Base-by-base conservation (phyloP, 2,329 filamentous ascomycete species). In the Neoscytalidium dimidiatum region DNA sequence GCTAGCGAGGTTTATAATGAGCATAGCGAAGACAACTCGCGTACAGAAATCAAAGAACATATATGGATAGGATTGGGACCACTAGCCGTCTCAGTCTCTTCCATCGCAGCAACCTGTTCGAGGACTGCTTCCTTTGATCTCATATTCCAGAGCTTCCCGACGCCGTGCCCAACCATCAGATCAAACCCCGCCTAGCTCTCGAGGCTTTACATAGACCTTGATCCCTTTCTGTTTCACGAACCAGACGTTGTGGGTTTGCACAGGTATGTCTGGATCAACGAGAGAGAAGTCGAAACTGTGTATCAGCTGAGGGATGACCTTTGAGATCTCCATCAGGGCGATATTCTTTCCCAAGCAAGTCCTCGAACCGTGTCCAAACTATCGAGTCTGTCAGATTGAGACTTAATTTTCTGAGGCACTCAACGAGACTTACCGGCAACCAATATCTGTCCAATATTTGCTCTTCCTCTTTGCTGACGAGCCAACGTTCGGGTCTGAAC, bases 301-400 rank as follows among this genome's bases (percentile, higher is more conserved):
- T 3, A 60, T 8, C 14, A 60, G 35, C 26, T 71, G 75, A 1
- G 75, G 70, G 3, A 71, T 62, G 14, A 75, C 66, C 66, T 80
- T 79, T n/a, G 67, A 70, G 6, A 78, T 64, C 67, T 80, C 73
- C 41, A 79, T 67, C 38, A 74, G 71, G 6, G 75, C 77, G 2
- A 79, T 70, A 48, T 78, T 73, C 19, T 73, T 72, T 0, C 77
- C 78, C 23, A 73, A 73, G 58, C 76, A 80, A 38, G 71, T 69
- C 21, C 73, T 75, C 46, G 78, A 79, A 7, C 79, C 77, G 5
- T 73, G 73, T n/a, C 77, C 77, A 66, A 77, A 80, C 69, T 71
- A 88, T 28, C 4, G 4, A 5, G 13, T 8, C 1, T 8, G 13
- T 41, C 9, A 43, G 8, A 14, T 7, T 5, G 14, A 11, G 13